Conservation (phyloP, 345 rosid species). For the Angophora floribunda region DNA sequence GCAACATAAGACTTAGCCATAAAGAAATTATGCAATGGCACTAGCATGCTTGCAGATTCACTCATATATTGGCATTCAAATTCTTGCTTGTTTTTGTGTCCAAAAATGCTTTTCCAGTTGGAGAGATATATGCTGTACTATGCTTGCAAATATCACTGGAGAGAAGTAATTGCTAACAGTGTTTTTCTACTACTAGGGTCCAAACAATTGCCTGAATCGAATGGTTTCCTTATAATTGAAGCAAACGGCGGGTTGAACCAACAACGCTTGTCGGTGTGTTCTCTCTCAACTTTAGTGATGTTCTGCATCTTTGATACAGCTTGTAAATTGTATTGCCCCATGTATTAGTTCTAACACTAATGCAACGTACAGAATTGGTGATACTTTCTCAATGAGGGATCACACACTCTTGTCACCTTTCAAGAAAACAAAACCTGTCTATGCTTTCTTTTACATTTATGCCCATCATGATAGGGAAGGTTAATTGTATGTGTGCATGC, state of each 20-base stretch:
- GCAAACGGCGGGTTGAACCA: constrained; percentile 98
- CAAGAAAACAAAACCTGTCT: neutral
- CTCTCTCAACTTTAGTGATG: neutral
- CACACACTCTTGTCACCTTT: neutral
- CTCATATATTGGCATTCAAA: neutral
- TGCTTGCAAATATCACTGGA: neutral
- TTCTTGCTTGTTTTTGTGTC: neutral
- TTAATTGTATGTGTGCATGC: neutral
- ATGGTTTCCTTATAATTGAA: constrained; percentile 90
- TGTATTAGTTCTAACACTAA: neutral
- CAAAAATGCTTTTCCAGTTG: neutral
- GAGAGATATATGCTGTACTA: neutral
- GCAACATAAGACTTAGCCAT: neutral
- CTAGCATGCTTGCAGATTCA: neutral
- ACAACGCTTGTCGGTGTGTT: constrained; percentile 93
- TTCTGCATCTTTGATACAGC: neutral
- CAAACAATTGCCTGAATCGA: constrained; percentile 51
- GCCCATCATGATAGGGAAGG: neutral
- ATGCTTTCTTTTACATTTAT: neutral
- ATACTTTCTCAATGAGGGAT: neutral
- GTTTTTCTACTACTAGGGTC: constrained; percentile 13
- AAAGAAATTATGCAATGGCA: neutral
- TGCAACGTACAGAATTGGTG: neutral
- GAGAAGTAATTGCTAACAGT: neutral
- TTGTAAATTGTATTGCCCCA: neutral